Evolutionary conservation across 2,329 filamentous ascomycete species (phyloP).

Genomic region (Akanthomyces uredinophilus): DNA sequence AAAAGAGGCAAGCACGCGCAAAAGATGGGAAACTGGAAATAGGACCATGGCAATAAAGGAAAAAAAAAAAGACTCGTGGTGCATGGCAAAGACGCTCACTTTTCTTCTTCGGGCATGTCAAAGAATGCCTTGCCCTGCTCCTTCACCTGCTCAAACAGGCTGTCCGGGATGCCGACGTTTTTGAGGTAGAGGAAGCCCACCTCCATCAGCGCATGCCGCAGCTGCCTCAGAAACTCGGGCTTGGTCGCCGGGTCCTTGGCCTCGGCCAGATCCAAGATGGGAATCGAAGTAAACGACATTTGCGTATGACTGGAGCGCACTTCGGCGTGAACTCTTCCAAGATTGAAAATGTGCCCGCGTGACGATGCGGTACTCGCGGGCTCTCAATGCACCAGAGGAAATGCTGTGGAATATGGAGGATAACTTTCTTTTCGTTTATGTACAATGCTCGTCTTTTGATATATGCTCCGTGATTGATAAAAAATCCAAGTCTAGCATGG

Average conservation of each 20-base stretch:
- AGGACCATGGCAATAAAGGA: background rate
- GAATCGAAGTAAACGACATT: conserved; percentile 71
- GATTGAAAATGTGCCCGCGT: background rate
- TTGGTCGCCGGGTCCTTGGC: conserved; percentile 63
- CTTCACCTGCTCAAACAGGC: conserved; percentile 61
- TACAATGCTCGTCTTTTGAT: conserved; percentile 7
- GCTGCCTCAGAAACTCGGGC: conserved; percentile 62
- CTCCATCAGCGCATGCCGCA: conserved; percentile 73
- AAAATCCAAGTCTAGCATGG: background rate
- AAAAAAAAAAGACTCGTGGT: background rate
- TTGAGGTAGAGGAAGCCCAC: conserved; percentile 86
- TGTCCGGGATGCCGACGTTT: conserved; percentile 67
- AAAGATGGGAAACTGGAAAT: background rate
- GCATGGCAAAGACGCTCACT: conserved; percentile 40
- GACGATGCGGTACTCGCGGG: background rate
- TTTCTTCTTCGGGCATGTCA: conserved; percentile 68
- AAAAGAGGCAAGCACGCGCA: background rate
- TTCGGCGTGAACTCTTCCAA: background rate
- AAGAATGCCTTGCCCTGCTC: conserved; percentile 69
- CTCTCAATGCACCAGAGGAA: background rate
- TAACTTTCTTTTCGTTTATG: conserved; percentile 2
- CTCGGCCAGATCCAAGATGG: conserved; percentile 68
- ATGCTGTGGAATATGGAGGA: background rate
- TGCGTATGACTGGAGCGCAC: background rate
- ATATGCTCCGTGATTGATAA: background rate